phyloP scores from a whole-genome alignment of 139 green algal species.

The Picocystis salinarum region DNA sequence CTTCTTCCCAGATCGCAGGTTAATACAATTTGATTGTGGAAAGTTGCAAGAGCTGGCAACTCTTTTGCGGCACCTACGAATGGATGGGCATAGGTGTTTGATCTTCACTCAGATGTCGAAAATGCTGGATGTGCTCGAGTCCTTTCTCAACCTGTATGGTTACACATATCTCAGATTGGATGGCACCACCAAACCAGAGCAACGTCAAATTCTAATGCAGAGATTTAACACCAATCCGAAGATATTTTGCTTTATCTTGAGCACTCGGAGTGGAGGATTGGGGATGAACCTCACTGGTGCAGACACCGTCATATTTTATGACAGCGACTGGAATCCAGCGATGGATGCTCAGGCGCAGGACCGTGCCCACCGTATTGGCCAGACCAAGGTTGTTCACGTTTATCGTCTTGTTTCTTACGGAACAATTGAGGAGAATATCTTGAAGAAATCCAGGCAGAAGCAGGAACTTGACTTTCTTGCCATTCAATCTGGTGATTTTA shows the following conservation, averaged over 20 bases:
- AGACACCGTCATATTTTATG: constrained; percentile 98
- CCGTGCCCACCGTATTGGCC: constrained; percentile 87
- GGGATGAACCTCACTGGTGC: constrained; percentile 96
- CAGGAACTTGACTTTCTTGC: constrained; percentile 83
- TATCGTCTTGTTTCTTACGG: constrained; percentile 74
- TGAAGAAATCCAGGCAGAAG: constrained; percentile 93
- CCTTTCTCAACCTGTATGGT: constrained; percentile 84
- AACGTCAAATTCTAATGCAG: constrained; percentile 76
- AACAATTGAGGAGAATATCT: constrained; percentile 97
- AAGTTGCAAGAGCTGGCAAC: constrained; percentile 71
- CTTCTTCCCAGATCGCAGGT: constrained; percentile 84
- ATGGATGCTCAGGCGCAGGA: constrained; percentile 85
- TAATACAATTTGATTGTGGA: constrained; percentile 89
- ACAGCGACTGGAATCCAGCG: constrained; percentile 89
- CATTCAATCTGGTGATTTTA: constrained; percentile 83
- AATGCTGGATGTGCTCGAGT: constrained; percentile 94
- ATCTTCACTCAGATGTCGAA: constrained; percentile 96
- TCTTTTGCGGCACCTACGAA: constrained; percentile 61
- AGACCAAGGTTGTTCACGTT: constrained; percentile 92
- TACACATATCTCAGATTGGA: constrained; percentile 91
- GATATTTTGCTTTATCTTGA: constrained; percentile 91
- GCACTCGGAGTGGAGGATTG: constrained; percentile 78
- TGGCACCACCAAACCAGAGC: constrained; percentile 84
- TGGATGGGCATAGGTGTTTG: constrained; percentile 58
- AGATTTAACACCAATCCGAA: constrained; percentile 73